Evolutionary conservation across 2,329 filamentous ascomycete genomes (phyloP), one percentile per base, ranked within the genome.

Genomic region (Exserohilum rostratum): DNA sequence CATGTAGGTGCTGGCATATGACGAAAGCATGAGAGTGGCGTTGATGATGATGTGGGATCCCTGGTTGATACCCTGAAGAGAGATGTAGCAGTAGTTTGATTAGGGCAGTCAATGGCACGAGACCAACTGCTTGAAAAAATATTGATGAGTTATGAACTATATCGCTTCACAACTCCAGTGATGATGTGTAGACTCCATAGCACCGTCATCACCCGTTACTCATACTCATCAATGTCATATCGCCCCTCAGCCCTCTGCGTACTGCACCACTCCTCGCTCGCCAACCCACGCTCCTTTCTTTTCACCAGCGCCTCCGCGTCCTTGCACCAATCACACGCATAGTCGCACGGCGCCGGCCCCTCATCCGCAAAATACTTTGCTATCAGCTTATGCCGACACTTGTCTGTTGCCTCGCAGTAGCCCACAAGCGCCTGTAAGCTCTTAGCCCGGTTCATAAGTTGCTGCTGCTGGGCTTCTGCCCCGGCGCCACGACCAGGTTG

Each of bases 331-430:
- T 82, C 80, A 55, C 80, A 82, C 43, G 80, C 80, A 70, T 71
- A 81, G 18, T 79, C 74, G 60, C 80, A 82, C 31, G 62, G 62
- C 12, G 67, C 63, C 5, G 61, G 61, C n/a, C 69, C 67, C 40
- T 72, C 68, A 45, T 73, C 71, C 2, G 51, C 71, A 62, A 77
- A 76, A 37, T 76, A 77, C 39, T 62, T 67, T 7, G 73, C 70
- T 55, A 77, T 74, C 30, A 67, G 12, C 46, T 59, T 63, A 53
- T 98, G 93, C 43, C 92, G 83, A 69, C 93, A 98, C 10, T 78
- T 78, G 10, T 79, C 80, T 0, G 86, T 89, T 51, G 85, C 85
- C 75, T 98, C 93, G 72, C 93, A 96, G 70, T 96, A 97, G 9
- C 84, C 78, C 2, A 93, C 84, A 13, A 98, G 79, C 25, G 86